Evolutionary conservation across 2,329 filamentous ascomycete species (phyloP).

Genomic region (Sphaerulina vaccinii): DNA sequence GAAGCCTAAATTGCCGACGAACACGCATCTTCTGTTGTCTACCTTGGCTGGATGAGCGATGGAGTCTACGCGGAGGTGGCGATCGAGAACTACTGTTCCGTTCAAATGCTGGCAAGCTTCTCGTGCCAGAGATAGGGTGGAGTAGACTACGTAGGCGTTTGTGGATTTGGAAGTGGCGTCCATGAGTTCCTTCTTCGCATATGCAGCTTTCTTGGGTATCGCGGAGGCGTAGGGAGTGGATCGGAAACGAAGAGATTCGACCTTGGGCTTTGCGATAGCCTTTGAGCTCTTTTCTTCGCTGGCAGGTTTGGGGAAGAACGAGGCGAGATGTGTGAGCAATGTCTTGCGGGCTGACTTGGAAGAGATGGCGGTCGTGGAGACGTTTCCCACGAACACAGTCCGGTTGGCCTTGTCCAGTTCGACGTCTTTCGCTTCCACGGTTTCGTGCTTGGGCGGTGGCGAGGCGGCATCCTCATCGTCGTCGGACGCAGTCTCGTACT

Average conservation of each 20-base stretch:
- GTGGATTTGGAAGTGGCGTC: conserved; percentile 86
- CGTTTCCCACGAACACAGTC: conserved; percentile 91
- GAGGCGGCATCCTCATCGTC: conserved; percentile 50
- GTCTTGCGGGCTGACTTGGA: conserved; percentile 78
- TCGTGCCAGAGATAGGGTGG: conserved; percentile 69
- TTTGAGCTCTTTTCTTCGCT: too few relatives aligned
- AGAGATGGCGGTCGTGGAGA: conserved; percentile 77
- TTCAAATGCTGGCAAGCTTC: conserved; percentile 77
- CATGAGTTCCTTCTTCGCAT: conserved; percentile 86
- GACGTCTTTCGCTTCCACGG: conserved; percentile 42
- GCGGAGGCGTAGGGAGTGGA: conserved; percentile 81
- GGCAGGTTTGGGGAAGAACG: conserved; percentile 61
- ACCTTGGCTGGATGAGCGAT: conserved; percentile 81
- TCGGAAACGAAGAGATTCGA: conserved; percentile 91
- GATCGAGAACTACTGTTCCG: conserved; percentile 76
- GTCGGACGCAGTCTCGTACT: conserved; percentile 18
- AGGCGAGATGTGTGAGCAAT: conserved; percentile 73
- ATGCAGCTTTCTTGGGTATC: conserved; percentile 91
- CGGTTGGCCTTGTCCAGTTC: conserved; percentile 83
- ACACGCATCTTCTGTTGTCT: conserved; percentile 87
- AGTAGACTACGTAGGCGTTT: conserved; percentile 92
- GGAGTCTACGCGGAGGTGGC: conserved; percentile 86
- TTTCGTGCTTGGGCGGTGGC: conserved; percentile 58
- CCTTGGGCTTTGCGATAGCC: conserved; percentile 60
- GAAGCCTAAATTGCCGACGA: conserved; percentile 94